phyloP scores from a whole-genome alignment of 148 eudicot species.

The Amaranthus palmeri region DNA sequence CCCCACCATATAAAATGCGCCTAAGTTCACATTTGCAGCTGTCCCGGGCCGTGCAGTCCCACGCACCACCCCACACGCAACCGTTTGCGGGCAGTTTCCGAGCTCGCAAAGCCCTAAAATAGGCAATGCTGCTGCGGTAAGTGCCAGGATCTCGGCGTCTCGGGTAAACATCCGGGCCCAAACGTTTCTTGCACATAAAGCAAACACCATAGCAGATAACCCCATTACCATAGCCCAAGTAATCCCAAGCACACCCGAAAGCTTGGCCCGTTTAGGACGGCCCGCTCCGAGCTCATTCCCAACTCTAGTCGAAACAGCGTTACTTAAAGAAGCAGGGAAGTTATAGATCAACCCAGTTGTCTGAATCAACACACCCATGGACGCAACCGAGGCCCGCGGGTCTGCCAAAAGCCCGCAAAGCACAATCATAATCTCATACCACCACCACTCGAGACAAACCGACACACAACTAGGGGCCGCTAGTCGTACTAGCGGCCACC shows the following conservation, averaged over 20 bases:
- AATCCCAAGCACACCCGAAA: constrained; percentile 40
- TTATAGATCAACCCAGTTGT: constrained; percentile 76
- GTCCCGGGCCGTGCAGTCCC: constrained; percentile 67
- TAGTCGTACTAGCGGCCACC: constrained; percentile 51
- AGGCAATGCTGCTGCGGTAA: constrained; percentile 57
- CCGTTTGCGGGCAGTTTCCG: constrained; percentile 78
- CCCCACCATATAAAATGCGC: constrained; percentile 62
- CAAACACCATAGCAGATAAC: constrained; percentile 42
- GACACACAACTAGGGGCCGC: constrained; percentile 80
- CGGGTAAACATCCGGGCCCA: constrained; percentile 63
- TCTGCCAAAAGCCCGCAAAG: constrained; percentile 59
- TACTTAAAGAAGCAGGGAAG: constrained; percentile 60
- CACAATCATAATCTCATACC: constrained; percentile 93
- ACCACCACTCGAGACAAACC: constrained; percentile 90
- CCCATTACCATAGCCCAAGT: constrained; percentile 51
- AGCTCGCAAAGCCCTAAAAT: constrained; percentile 74
- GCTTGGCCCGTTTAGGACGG: constrained; percentile 46
- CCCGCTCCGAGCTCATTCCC: constrained; percentile 79
- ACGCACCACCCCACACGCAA: constrained; percentile 66
- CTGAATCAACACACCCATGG: constrained; percentile 75
- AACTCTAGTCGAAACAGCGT: constrained; percentile 73
- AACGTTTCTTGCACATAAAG: constrained; percentile 29
- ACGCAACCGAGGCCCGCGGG: constrained; percentile 70
- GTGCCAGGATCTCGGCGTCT: constrained; percentile 40
- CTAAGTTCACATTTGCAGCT: constrained; percentile 59